phyloP scores from a whole-genome alignment of 2,329 filamentous ascomycete genomes.

The Aspergillus sp. region DNA sequence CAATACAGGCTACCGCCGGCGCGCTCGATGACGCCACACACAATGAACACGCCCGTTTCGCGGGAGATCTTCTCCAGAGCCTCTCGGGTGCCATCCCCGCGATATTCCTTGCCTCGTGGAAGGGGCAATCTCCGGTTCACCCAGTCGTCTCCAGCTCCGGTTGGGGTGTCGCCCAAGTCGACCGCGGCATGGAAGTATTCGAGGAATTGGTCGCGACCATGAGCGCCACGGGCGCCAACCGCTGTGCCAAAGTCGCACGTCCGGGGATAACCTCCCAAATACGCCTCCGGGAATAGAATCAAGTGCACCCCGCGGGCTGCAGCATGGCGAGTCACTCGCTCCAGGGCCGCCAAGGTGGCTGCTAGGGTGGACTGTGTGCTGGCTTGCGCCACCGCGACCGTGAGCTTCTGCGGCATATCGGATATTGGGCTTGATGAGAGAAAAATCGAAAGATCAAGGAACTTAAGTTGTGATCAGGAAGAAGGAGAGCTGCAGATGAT shows the following conservation, averaged over 20 bases:
- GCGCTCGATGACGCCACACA: conserved; percentile 77
- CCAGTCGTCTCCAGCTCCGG: conserved; percentile 73
- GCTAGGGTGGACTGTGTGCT: conserved; percentile 45
- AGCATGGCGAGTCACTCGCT: conserved; percentile 65
- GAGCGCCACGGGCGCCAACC: conserved; percentile 67
- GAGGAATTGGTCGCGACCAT: conserved; percentile 79
- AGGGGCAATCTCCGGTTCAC: conserved; percentile 61
- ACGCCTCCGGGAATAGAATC: conserved; percentile 88
- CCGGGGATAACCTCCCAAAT: conserved; percentile 86
- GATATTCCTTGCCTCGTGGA: conserved; percentile 52
- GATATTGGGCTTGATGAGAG: background rate
- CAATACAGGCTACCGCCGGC: conserved; percentile 84
- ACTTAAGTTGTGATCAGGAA: background rate
- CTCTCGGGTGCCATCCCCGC: conserved; percentile 78
- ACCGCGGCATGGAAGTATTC: conserved; percentile 76
- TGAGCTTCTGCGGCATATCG: conserved; percentile 45
- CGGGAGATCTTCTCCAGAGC: conserved; percentile 73
- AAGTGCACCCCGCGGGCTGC: conserved; percentile 63
- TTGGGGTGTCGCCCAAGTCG: conserved; percentile 77
- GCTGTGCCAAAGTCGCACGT: conserved; percentile 74
- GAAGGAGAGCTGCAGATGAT: background rate
- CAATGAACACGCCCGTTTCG: conserved; percentile 78
- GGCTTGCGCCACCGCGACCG: conserved; percentile 50
- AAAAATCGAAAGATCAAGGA: background rate
- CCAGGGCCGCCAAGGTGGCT: conserved; percentile 68